Base-by-base conservation (phyloP, 2,329 filamentous ascomycete genomes). In the Aspergillus sp. region DNA sequence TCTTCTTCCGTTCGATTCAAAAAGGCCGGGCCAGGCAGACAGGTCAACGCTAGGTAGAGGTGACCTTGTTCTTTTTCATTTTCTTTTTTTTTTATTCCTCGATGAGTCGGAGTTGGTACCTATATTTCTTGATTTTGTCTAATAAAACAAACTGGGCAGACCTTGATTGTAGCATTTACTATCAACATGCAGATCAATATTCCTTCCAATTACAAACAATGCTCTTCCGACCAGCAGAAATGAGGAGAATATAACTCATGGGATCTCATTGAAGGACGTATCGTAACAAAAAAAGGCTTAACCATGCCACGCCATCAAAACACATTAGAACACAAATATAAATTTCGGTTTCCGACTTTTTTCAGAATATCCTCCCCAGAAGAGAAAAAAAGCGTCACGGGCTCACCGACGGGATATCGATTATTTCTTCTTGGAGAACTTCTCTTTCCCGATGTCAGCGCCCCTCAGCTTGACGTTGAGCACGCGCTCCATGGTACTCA, bases 391-490 rank as follows among this genome's bases (percentile, higher is more conserved):
- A 39, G 35, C 19, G 54, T 42, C 51, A 47, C 48, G 52, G 53
- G 53, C 57, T 61, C 56, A 60, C 62, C 52, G 19, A 19, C 19
- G 19, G 19, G 19, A 19, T 19, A 19, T 19, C 19, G 19, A 19
- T 60, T 67, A 71, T 74, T 81, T 82, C 75, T 86, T 87, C 78
- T 86, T 88, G 55, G 82, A 76, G 68, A 93, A 86, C 73, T 84
- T 86, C 59, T 88, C 86, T 67, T 82, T 76, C 52, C 90, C 91
- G 66, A 96, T 93, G 71, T 91, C 87, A 62, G 74, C 76, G 49
- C 93, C 88, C 57, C 90, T 79, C 62, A 96, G 78, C 75, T 94
- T 88, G 62, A 95, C 81, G 62, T 93, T 91, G 66, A 96, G 81
- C 52, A 87, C 82, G 46, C 83, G 78, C 79, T 94, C 88, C 78